phyloP scores from a whole-genome alignment of 2,329 filamentous ascomycete genomes.

The Grosmannia clavigera region DNA sequence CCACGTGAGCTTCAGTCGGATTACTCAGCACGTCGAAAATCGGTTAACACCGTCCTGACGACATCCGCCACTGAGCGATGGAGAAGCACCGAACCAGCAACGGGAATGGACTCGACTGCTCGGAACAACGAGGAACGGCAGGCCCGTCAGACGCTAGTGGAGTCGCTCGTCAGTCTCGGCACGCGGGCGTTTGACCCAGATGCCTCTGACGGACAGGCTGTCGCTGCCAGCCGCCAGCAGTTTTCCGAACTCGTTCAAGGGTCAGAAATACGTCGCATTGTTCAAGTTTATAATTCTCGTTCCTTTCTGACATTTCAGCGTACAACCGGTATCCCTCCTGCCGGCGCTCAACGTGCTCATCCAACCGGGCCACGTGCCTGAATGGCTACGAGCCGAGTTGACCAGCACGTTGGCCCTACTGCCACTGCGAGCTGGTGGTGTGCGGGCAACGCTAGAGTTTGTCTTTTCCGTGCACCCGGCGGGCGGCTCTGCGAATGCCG shows the following conservation, averaged over 20 bases:
- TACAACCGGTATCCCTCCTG: conserved; percentile 35
- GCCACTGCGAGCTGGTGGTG: conserved; percentile 47
- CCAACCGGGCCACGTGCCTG: conserved; percentile 44
- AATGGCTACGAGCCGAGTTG: conserved; percentile 47
- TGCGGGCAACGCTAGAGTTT: conserved; percentile 58
- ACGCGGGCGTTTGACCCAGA: conserved; percentile 37
- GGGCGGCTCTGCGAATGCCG: conserved; percentile 13
- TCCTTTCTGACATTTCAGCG: conserved; percentile 9
- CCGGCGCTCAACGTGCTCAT: conserved; percentile 51
- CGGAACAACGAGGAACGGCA: background rate
- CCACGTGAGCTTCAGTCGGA: background rate
- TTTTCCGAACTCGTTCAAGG: conserved; percentile 36
- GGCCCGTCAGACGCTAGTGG: conserved; percentile 15
- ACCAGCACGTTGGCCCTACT: conserved; percentile 45
- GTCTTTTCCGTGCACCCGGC: conserved; percentile 56
- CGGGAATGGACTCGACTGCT: conserved; percentile 7
- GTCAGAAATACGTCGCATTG: conserved; percentile 20
- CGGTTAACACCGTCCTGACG: background rate
- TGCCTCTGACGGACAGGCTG: conserved; percentile 13
- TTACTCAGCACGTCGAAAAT: background rate
- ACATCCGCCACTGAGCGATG: background rate
- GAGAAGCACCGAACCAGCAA: background rate
- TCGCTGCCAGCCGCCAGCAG: conserved; percentile 23
- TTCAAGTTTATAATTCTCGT: background rate
- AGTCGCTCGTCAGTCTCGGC: conserved; percentile 26